phyloP scores from a whole-genome alignment of 257 asterid genomes.

The Marsdenia floribunda region DNA sequence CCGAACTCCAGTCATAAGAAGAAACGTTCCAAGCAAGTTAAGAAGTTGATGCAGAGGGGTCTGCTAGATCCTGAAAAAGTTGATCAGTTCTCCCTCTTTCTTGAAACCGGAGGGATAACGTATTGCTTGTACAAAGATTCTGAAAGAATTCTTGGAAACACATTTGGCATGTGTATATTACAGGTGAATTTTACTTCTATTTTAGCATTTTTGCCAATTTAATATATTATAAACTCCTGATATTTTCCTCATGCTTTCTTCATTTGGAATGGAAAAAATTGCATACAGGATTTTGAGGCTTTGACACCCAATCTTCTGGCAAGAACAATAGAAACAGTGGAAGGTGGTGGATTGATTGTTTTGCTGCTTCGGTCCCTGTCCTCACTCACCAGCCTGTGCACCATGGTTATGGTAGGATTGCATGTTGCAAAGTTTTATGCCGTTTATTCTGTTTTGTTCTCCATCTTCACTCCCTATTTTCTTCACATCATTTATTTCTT shows the following conservation, averaged over 20 bases:
- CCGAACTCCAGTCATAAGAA: slow-evolving; percentile 51
- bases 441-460: not conserved
- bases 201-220: not conserved
- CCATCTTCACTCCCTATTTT: not conserved
- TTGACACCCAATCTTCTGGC: slow-evolving; percentile 99
- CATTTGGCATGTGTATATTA: slow-evolving; percentile 95
- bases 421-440: not conserved
- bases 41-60: slow-evolving; percentile 66
- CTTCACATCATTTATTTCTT: not conserved
- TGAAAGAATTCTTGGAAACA: slow-evolving; percentile 92
- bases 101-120: slow-evolving; percentile 68
- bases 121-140: slow-evolving; percentile 87
- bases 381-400: slow-evolving; percentile 76
- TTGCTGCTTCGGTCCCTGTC: slow-evolving; percentile 82
- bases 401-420: slow-evolving; percentile 85
- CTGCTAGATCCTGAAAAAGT: slow-evolving; percentile 67
- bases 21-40: slow-evolving; percentile 78
- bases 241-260: not conserved
- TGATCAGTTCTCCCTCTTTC: slow-evolving; percentile 69
- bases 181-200: slow-evolving; percentile 46
- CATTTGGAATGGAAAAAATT: not conserved
- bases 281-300: slow-evolving; percentile 80
- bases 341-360: slow-evolving; percentile 94
- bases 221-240: slow-evolving; percentile 1
- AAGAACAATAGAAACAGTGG: slow-evolving; percentile 98